phyloP scores from a whole-genome alignment of 2,329 filamentous ascomycete genomes.

The Septoria linicola region DNA sequence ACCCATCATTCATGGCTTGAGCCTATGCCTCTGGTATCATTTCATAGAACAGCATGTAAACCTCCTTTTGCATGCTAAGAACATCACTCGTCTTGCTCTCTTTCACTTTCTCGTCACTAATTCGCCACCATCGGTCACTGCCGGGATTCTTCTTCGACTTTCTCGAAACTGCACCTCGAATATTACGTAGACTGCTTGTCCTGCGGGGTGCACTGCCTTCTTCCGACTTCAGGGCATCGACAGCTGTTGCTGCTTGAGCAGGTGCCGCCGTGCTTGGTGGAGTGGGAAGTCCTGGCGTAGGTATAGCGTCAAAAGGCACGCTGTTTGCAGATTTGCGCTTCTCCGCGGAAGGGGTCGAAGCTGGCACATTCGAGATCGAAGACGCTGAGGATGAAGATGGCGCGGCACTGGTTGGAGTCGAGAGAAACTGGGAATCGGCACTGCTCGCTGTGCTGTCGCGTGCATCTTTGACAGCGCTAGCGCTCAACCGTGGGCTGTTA shows the following conservation, averaged over 20 bases:
- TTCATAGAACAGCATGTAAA: constrained; percentile 96
- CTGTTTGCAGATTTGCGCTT: constrained; percentile 18
- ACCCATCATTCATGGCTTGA: neutral
- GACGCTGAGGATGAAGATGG: constrained; percentile 27
- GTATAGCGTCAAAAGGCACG: constrained; percentile 32
- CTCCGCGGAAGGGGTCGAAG: constrained; percentile 15
- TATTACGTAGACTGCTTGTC: constrained; percentile 8
- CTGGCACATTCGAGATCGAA: constrained; percentile 16
- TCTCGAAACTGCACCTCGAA: constrained; percentile 4
- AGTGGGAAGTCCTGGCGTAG: constrained; percentile 30
- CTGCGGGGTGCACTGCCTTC: constrained; percentile 3
- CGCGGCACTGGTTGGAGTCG: constrained; percentile 18
- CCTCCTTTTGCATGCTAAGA: constrained; percentile 88
- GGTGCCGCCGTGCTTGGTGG: constrained; percentile 18
- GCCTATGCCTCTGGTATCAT: constrained; percentile 52
- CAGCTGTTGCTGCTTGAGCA: neutral
- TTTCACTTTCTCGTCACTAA: constrained; percentile 95
- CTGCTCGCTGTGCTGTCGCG: constrained; percentile 14
- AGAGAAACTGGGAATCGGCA: constrained; percentile 20
- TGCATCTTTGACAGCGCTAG: constrained; percentile 15
- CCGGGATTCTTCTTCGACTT: constrained; percentile 49
- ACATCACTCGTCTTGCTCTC: constrained; percentile 92
- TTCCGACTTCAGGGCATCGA: constrained; percentile 6
- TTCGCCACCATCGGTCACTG: constrained; percentile 89
- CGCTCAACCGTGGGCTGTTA: constrained; percentile 43